These are phyloP conservation scores for Oryza meridionalis DNA, from an alignment of 176 grass and related monocot species.

Conservation along the genomic window DNA sequence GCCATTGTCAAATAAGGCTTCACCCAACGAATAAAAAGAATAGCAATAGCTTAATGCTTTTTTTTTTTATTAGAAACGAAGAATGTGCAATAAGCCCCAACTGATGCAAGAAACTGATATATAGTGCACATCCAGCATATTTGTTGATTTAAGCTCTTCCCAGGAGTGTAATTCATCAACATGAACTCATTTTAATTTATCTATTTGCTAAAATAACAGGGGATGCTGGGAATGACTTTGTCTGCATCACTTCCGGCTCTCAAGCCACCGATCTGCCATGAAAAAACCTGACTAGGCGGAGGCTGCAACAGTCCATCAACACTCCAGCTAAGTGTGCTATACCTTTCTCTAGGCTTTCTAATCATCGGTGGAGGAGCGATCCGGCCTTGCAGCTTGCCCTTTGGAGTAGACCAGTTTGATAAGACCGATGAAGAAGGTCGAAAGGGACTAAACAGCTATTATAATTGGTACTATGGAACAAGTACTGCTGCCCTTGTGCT, in stretches of 20 bases:
- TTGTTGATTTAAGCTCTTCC: conserved; percentile 13
- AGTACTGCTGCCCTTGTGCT: conserved; percentile 52
- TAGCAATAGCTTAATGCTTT: conserved; percentile 3
- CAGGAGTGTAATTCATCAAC: conserved; percentile 2
- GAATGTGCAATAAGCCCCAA: conserved; percentile 2
- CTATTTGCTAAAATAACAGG: conserved; percentile 32
- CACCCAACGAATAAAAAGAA: background rate
- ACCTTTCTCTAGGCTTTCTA: conserved; percentile 60
- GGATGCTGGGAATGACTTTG: conserved; percentile 47
- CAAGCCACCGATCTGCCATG: conserved; percentile 29
- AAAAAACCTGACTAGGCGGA: conserved; percentile 17
- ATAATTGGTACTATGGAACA: conserved; percentile 69
- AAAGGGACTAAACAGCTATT: conserved; percentile 56
- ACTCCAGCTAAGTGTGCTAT: conserved; percentile 50
- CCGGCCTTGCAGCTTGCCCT: conserved; percentile 60
- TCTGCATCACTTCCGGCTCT: conserved; percentile 48
- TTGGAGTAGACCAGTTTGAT: conserved; percentile 66
- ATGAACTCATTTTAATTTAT: conserved; percentile 9
- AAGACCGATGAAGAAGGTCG: conserved; percentile 42
- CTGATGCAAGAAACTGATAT: conserved; percentile 5
- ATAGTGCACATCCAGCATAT: background rate
- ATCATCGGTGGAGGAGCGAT: conserved; percentile 56
- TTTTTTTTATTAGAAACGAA: background rate
- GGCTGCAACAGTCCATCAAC: conserved; percentile 46
- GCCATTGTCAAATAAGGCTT: background rate